These are phyloP conservation scores for Rhododendron griersonianum DNA, from an alignment of 148 eudicot species.

Conservation along the genomic window DNA sequence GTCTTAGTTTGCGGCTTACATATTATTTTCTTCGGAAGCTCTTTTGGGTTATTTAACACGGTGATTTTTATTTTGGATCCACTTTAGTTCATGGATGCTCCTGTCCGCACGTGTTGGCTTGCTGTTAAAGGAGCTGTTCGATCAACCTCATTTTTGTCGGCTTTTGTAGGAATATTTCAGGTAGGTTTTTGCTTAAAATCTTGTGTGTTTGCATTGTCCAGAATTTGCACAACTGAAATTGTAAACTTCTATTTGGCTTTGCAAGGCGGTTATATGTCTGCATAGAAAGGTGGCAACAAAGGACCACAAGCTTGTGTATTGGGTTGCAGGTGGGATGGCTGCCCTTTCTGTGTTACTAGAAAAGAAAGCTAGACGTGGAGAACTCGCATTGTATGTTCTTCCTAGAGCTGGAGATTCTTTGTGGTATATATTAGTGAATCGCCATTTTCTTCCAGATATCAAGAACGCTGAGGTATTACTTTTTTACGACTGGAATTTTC, in stretches of 20 bases:
- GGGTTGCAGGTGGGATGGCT: constrained; percentile 86
- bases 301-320: constrained; percentile 97
- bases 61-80: background rate
- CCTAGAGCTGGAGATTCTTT: constrained; percentile 92
- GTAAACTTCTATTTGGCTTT: constrained; percentile 22
- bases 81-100: constrained; percentile 77
- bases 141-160: constrained; percentile 84
- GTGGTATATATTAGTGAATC: constrained; percentile 90
- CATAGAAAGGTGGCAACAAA: constrained; percentile 87
- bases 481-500: background rate
- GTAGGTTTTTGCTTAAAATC: constrained; percentile 28
- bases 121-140: constrained; percentile 90
- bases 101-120: constrained; percentile 76
- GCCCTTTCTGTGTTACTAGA: constrained; percentile 89
- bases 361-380: constrained; percentile 85
- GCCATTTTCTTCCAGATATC: constrained; percentile 73
- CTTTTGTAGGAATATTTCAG: constrained; percentile 97
- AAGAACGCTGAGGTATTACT: constrained; percentile 84
- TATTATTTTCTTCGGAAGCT: background rate
- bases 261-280: constrained; percentile 78
- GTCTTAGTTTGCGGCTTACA: background rate
- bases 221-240: background rate
- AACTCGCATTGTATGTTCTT: constrained; percentile 92
- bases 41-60: background rate
- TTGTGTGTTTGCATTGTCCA: background rate